These are phyloP conservation scores for Yamadazyma dendronema DNA, from an alignment of 1,139 yeast genomes.

Conservation along the genomic window DNA sequence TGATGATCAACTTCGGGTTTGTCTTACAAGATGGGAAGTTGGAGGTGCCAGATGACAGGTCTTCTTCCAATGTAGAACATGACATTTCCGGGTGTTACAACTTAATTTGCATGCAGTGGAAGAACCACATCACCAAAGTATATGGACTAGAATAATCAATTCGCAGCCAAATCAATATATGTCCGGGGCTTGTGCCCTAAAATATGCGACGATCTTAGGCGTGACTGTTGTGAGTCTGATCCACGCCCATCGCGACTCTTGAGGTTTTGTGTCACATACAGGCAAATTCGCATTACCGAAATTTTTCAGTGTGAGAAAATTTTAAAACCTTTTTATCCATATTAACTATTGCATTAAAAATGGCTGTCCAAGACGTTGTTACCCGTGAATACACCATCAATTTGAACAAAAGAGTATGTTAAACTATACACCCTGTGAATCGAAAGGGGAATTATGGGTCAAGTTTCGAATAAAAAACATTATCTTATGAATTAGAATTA, in stretches of 20 bases:
- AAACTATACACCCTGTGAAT: too few species aligned
- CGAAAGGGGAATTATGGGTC: background rate
- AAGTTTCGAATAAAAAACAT: background rate
- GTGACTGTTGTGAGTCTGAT: slow-evolving; percentile 9
- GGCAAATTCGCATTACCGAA: slow-evolving; percentile 5
- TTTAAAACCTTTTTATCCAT: slow-evolving; percentile 6
- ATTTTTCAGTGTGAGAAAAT: slow-evolving; percentile 9
- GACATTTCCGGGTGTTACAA: slow-evolving; percentile 7
- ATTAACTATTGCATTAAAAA: slow-evolving; percentile 25
- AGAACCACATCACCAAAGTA: slow-evolving; percentile 21
- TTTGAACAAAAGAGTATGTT: slow-evolving; percentile 98
- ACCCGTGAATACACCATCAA: slow-evolving; percentile 99
- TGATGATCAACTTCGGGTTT: slow-evolving; percentile 18
- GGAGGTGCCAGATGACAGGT: slow-evolving; percentile 8
- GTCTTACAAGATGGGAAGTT: slow-evolving; percentile 14
- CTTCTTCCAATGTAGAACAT: too few species aligned
- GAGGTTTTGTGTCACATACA: slow-evolving; percentile 6
- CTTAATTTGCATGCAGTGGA: slow-evolving; percentile 15
- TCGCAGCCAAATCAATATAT: slow-evolving; percentile 3
- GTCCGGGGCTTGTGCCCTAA: slow-evolving; percentile 13
- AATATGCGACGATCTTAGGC: too few species aligned
- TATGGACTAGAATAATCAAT: slow-evolving; percentile 22
- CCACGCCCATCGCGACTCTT: background rate
- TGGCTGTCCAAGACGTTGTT: slow-evolving; percentile 99
- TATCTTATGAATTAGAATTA: too few species aligned